Conservation (phyloP, 441 rosid species). For the Rhodomyrtus psidioides region DNA sequence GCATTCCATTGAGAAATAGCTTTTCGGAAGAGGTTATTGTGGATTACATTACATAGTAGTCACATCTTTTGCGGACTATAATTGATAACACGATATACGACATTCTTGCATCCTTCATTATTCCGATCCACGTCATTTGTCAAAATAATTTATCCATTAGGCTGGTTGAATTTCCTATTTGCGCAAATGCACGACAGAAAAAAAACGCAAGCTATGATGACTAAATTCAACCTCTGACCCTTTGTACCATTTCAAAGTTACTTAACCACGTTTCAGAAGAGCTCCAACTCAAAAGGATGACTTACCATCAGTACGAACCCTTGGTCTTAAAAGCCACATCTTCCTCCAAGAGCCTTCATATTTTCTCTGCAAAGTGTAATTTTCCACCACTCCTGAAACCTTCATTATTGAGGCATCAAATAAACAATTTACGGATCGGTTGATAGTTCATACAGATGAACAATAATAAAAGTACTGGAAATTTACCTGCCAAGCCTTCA, state of each 20-base stretch:
- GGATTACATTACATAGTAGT: neutral
- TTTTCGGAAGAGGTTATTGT: neutral
- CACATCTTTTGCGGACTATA: neutral
- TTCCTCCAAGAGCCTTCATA: slow-evolving; percentile 93
- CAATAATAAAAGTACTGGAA: neutral
- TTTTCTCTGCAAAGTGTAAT: slow-evolving; percentile 72
- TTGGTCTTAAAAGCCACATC: slow-evolving; percentile 94
- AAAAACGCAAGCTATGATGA: neutral
- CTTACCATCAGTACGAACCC: slow-evolving; percentile 86
- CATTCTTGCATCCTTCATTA: neutral
- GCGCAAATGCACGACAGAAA: neutral
- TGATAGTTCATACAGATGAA: neutral
- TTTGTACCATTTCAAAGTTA: neutral
- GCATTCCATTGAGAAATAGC: neutral
- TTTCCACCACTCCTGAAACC: slow-evolving; percentile 74
- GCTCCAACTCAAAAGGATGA: neutral
- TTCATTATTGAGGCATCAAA: slow-evolving; percentile 13
- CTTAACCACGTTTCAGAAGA: neutral
- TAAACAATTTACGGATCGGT: neutral
- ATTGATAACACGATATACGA: neutral
- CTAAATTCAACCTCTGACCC: neutral
- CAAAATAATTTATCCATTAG: neutral
- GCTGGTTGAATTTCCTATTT: neutral
- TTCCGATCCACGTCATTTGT: neutral
- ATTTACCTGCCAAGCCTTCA: slow-evolving; percentile 87